Percentiles rank a stretch among this genome's conserved stretches.
Conservation (phyloP, 1,284 basidiomycete genomes). For the Apiotrichum porosum region DNA sequence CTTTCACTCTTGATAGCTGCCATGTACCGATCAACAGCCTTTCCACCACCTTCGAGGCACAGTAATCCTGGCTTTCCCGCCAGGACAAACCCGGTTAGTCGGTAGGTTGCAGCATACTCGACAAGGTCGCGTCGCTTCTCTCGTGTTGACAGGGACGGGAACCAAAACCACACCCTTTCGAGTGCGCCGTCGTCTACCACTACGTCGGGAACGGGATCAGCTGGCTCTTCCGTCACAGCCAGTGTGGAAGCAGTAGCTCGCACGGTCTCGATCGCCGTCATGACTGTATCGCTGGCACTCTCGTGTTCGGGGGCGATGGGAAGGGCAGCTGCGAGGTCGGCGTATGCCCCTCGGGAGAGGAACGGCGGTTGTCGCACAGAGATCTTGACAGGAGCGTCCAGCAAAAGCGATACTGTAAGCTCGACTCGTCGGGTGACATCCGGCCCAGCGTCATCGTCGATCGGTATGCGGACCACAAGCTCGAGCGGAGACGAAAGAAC, state of each 20-base stretch:
- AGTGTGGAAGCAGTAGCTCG: not conserved
- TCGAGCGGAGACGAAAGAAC: not conserved
- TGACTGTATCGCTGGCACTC: slow-evolving; percentile 25
- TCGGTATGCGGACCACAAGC: slow-evolving; percentile 5
- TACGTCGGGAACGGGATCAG: no score
- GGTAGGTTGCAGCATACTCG: slow-evolving; percentile 40
- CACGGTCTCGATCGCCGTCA: slow-evolving; percentile 26
- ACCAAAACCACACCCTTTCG: slow-evolving; percentile 48
- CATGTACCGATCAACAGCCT: slow-evolving; percentile 47
- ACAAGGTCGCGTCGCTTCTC: slow-evolving; percentile 50
- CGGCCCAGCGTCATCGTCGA: slow-evolving; percentile 5
- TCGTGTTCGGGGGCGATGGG: not conserved
- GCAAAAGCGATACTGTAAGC: slow-evolving; percentile 2
- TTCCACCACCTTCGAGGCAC: slow-evolving; percentile 47
- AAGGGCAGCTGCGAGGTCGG: slow-evolving; percentile 10
- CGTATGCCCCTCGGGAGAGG: slow-evolving; percentile 17
- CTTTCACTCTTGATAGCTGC: slow-evolving; percentile 49
- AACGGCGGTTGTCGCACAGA: slow-evolving; percentile 25
- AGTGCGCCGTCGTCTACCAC: slow-evolving; percentile 9
- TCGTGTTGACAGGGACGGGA: slow-evolving; percentile 44
- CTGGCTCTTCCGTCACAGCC: no score
- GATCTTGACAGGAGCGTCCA: slow-evolving; percentile 1
- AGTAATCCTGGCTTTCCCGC: slow-evolving; percentile 50
- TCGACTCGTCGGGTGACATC: not conserved
- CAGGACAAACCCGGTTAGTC: slow-evolving; percentile 49